phyloP scores from a whole-genome alignment of 495 filamentous ascomycete species.

The Cladorrhinum samala region DNA sequence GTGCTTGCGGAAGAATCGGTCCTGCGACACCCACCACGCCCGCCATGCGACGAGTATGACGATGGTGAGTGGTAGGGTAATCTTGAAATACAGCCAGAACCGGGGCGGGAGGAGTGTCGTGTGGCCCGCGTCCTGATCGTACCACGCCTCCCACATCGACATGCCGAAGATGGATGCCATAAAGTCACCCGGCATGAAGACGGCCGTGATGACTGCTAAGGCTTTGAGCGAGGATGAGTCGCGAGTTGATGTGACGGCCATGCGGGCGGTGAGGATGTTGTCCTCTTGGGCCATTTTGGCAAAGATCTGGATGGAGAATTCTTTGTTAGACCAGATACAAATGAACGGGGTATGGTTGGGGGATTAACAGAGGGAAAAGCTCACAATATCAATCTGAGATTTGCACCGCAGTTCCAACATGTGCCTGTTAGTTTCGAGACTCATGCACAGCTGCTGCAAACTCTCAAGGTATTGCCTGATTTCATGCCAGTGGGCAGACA shows the following conservation, averaged over 20 bases:
- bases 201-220: conserved; percentile 28
- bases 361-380: neutral
- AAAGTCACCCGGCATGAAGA: conserved; percentile 32
- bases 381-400: conserved; percentile 29
- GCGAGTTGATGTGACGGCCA: conserved; percentile 32
- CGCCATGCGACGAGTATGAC: conserved; percentile 27
- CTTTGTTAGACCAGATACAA: no score
- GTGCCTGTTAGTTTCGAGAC: conserved; percentile 28
- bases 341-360: neutral
- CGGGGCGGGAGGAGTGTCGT: conserved; percentile 23
- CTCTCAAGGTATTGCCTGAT: conserved; percentile 31
- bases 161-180: conserved; percentile 31
- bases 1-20: conserved; percentile 28
- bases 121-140: conserved; percentile 13
- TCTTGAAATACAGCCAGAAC: conserved; percentile 33
- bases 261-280: conserved; percentile 30
- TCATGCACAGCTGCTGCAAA: conserved; percentile 29
- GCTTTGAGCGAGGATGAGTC: conserved; percentile 34
- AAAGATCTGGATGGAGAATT: conserved; percentile 25
- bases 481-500: conserved; percentile 29
- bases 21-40: conserved; percentile 32
- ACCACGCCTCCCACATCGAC: conserved; percentile 28
- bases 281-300: conserved; percentile 33
- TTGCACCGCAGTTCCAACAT: conserved; percentile 30
- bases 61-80: conserved; percentile 27